Conservation (phyloP, 1,139 yeast species). For the Scheffersomyces quercinus region DNA sequence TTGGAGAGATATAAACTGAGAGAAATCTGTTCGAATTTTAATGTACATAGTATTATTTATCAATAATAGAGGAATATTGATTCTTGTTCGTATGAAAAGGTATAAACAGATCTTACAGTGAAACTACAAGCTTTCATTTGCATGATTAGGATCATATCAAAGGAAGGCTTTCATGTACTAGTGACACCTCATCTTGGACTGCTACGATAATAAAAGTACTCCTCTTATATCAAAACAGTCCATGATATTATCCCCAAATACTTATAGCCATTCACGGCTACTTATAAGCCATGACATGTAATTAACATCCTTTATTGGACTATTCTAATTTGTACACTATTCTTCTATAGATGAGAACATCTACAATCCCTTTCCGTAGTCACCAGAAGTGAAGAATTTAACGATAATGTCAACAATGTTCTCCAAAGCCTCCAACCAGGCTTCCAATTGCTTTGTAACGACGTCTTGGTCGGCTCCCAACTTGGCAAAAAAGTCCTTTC, state of each 20-base stretch:
- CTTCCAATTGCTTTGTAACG: slow-evolving; percentile 63
- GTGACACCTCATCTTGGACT: no score
- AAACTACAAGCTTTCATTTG: background rate
- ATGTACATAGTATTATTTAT: background rate
- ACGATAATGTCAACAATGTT: slow-evolving; percentile 69
- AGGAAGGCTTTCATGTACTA: no score
- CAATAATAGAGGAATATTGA: background rate
- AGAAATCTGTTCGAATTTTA: background rate
- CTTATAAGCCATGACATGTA: no score
- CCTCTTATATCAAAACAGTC: no score
- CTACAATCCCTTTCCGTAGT: slow-evolving; percentile 87
- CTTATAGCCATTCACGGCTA: no score
- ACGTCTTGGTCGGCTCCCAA: slow-evolving; percentile 70
- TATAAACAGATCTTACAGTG: background rate
- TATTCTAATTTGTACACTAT: no score
- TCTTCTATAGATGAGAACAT: background rate
- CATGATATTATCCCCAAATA: no score
- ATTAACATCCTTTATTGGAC: no score
- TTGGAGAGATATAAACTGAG: background rate
- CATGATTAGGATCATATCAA: no score
- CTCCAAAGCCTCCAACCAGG: slow-evolving; percentile 79
- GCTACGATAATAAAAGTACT: no score
- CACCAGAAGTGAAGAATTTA: slow-evolving; percentile 75
- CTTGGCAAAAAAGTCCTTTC: slow-evolving; percentile 81
- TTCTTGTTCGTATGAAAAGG: background rate